These are phyloP conservation scores for Quercus berberidifolia DNA, from an alignment of 306 rosid genomes.

Conservation along the genomic window DNA sequence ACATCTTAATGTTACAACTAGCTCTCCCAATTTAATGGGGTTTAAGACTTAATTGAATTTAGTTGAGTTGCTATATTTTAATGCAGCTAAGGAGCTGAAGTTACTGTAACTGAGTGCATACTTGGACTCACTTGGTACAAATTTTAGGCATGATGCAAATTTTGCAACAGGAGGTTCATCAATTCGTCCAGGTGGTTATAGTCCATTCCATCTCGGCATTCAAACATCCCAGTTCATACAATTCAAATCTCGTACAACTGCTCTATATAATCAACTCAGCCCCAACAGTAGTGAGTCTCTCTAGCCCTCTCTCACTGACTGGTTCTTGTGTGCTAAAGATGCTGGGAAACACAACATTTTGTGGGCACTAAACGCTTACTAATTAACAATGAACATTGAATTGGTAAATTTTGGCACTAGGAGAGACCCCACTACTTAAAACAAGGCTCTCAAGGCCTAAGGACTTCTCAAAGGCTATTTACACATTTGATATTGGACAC, in stretches of 20 bases:
- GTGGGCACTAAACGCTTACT: neutral
- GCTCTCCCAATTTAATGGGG: too few relatives aligned
- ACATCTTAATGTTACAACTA: too few relatives aligned
- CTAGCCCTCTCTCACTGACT: slow-evolving; percentile 2
- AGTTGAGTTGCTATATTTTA: neutral
- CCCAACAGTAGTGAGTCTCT: slow-evolving; percentile 36
- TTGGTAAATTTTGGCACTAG: slow-evolving; percentile 2
- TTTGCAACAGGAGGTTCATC: slow-evolving; percentile 80
- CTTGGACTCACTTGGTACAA: slow-evolving; percentile 72
- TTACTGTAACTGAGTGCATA: slow-evolving; percentile 73
- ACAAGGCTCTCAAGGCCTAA: slow-evolving; percentile 58
- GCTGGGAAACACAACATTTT: neutral
- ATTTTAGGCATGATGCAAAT: slow-evolving; percentile 79
- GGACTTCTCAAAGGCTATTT: slow-evolving; percentile 70
- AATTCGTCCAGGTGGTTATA: slow-evolving; percentile 60
- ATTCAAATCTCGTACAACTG: slow-evolving; percentile 54
- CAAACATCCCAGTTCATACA: slow-evolving; percentile 67
- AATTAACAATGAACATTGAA: neutral
- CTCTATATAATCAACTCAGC: slow-evolving; percentile 48
- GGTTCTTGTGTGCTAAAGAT: neutral
- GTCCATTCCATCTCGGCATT: slow-evolving; percentile 75
- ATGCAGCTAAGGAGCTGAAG: slow-evolving; percentile 57
- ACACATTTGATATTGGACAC: slow-evolving; percentile 83
- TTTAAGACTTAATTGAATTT: too few relatives aligned
- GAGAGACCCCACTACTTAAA: slow-evolving; percentile 32